Conservation (phyloP, 2,329 filamentous ascomycete genomes). For the Exserohilum rostratum region DNA sequence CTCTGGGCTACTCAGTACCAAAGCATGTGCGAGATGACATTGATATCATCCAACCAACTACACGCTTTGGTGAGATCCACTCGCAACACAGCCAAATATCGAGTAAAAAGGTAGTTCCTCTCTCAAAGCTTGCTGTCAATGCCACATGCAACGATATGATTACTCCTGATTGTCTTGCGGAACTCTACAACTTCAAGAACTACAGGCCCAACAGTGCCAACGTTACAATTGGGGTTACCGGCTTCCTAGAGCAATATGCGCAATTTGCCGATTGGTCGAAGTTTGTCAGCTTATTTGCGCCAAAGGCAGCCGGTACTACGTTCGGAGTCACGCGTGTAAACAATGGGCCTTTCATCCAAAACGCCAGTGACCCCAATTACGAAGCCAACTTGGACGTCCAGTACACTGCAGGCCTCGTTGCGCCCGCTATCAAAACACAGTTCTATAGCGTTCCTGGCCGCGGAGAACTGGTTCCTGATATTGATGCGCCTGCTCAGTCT, state of each 20-base stretch:
- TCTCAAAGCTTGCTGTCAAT: slow-evolving; percentile 34
- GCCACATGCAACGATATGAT: slow-evolving; percentile 52
- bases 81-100: slow-evolving; percentile 50
- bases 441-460: slow-evolving; percentile 58
- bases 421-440: slow-evolving; percentile 50
- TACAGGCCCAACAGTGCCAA: slow-evolving; percentile 48
- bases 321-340: slow-evolving; percentile 54
- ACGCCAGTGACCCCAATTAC: slow-evolving; percentile 48
- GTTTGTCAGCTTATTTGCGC: slow-evolving; percentile 50
- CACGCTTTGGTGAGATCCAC: slow-evolving; percentile 62
- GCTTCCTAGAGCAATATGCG: slow-evolving; percentile 57
- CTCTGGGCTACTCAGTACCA: slow-evolving; percentile 67
- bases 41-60: slow-evolving; percentile 70
- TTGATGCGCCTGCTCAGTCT: slow-evolving; percentile 52
- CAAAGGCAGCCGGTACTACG: slow-evolving; percentile 50
- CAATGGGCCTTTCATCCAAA: slow-evolving; percentile 43
- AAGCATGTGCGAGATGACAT: slow-evolving; percentile 60
- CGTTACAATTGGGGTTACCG: slow-evolving; percentile 53
- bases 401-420: slow-evolving; percentile 54
- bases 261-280: slow-evolving; percentile 54
- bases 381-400: slow-evolving; percentile 60
- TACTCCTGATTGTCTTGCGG: slow-evolving; percentile 55
- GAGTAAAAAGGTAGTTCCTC: slow-evolving; percentile 31
- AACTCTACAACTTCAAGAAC: slow-evolving; percentile 53
- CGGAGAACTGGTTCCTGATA: slow-evolving; percentile 54